A percentile compares a stretch with the other conserved stretches of the same genome.
These are phyloP conservation scores for Juncus inflexus DNA, from an alignment of 176 grass and related monocot genomes.

Conservation along the genomic window DNA sequence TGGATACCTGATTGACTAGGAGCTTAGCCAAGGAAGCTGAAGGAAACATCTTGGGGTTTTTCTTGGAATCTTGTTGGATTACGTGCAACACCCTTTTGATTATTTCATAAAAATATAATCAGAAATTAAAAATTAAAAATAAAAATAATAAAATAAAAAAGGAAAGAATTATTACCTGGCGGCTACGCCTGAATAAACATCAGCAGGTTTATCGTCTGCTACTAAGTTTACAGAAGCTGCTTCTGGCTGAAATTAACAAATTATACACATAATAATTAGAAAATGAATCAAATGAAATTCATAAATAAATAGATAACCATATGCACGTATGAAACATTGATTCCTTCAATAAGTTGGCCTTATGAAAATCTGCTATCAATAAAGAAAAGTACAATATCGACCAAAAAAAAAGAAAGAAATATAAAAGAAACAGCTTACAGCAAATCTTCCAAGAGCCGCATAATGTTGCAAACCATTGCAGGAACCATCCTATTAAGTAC, in stretches of 20 bases:
- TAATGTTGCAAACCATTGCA: constrained; percentile 99
- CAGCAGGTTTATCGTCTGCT: constrained; percentile 76
- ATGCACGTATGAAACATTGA: no score
- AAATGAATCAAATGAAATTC: constrained; percentile 4
- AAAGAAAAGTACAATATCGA: constrained; percentile 7
- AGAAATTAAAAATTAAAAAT: neutral
- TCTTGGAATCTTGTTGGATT: constrained; percentile 61
- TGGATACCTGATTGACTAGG: constrained; percentile 82
- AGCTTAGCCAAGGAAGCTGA: constrained; percentile 67
- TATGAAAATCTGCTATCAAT: neutral
- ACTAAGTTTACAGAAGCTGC: constrained; percentile 89
- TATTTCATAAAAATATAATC: constrained; percentile 7
- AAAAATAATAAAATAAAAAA: constrained; percentile 9
- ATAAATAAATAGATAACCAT: neutral
- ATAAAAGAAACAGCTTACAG: constrained; percentile 22
- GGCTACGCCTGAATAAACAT: constrained; percentile 97
- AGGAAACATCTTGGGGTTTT: constrained; percentile 56
- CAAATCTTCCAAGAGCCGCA: constrained; percentile 78
- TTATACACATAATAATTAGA: constrained; percentile 3
- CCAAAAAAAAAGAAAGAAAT: neutral
- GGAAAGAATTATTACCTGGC: constrained; percentile 44
- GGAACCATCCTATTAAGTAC: constrained; percentile 81
- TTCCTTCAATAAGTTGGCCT: neutral
- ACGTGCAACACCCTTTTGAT: constrained; percentile 59
- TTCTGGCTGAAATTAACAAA: constrained; percentile 51